Conservation (phyloP, 225 moss, liverwort and hornwort genomes). For the Straminergon stramineum region DNA sequence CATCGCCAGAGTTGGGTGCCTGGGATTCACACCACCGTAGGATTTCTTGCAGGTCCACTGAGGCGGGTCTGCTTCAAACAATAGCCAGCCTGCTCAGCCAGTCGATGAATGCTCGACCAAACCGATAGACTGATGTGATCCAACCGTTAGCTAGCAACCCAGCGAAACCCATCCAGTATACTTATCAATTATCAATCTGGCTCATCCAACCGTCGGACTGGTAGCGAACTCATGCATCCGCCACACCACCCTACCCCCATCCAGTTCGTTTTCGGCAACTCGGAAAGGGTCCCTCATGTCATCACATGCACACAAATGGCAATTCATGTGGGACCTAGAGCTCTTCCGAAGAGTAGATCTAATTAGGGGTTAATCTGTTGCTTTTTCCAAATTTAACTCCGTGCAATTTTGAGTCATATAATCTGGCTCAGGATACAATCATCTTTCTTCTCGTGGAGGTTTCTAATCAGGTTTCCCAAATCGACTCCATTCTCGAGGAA, state of each 20-base stretch:
- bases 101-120: neutral
- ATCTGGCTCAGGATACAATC: neutral
- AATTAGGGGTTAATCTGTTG: neutral
- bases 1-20: neutral
- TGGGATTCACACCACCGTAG: neutral
- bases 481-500: neutral
- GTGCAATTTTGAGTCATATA: neutral
- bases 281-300: neutral
- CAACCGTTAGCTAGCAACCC: neutral
- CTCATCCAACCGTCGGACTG: neutral
- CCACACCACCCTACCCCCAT: neutral
- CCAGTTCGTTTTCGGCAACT: neutral
- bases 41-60: neutral
- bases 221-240: neutral
- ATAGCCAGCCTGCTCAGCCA: neutral
- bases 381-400: neutral
- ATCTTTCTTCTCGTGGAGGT: neutral
- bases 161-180: neutral
- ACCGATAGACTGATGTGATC: neutral
- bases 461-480: neutral
- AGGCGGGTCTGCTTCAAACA: neutral
- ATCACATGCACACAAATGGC: neutral
- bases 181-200: neutral
- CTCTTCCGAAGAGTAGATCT: too few relatives aligned
- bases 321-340: neutral